A percentile compares a stretch with the other conserved stretches of the same genome.
Conservation (phyloP, 2,329 filamentous ascomycete species). For the Xylariomycetidae sp. region DNA sequence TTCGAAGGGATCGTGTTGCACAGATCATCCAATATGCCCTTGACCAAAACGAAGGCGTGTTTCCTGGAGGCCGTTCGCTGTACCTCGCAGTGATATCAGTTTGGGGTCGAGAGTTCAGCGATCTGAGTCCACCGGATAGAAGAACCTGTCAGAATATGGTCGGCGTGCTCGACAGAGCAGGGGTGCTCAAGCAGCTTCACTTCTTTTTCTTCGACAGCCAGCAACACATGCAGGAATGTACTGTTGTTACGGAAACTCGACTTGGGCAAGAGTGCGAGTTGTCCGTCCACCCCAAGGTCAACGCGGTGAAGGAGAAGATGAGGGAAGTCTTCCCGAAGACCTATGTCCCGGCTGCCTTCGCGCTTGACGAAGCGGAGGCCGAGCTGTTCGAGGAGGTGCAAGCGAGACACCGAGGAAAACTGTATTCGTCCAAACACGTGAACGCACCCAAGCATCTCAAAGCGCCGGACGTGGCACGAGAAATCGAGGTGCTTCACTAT, state of each 20-base stretch:
- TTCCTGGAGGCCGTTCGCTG: conserved; percentile 44
- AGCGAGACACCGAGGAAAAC: conserved; percentile 19
- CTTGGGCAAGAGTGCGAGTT: conserved; percentile 20
- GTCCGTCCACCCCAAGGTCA: conserved; percentile 35
- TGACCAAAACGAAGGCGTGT: conserved; percentile 36
- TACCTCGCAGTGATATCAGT: conserved; percentile 41
- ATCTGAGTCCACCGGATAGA: conserved; percentile 31
- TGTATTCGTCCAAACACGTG: conserved; percentile 7
- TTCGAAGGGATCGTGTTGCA: conserved; percentile 28
- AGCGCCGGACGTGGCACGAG: conserved; percentile 20
- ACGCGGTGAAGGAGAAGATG: conserved; percentile 39
- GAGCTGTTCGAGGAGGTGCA: conserved; percentile 25
- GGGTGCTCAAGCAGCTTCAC: conserved; percentile 16
- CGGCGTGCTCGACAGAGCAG: conserved; percentile 22
- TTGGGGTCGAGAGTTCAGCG: conserved; percentile 37
- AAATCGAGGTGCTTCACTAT: conserved; percentile 23
- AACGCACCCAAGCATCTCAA: conserved; percentile 10
- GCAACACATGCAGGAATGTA: conserved; percentile 20
- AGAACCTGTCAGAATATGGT: conserved; percentile 19
- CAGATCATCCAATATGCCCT: conserved; percentile 38
- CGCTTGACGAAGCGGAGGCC: conserved; percentile 29
- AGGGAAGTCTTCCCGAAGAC: conserved; percentile 39
- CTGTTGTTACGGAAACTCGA: conserved; percentile 16
- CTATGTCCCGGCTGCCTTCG: conserved; percentile 36
- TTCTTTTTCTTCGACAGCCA: conserved; percentile 23